phyloP scores from a whole-genome alignment of 768 basidiomycete species.

The Tylopilus rubrobrunneus region DNA sequence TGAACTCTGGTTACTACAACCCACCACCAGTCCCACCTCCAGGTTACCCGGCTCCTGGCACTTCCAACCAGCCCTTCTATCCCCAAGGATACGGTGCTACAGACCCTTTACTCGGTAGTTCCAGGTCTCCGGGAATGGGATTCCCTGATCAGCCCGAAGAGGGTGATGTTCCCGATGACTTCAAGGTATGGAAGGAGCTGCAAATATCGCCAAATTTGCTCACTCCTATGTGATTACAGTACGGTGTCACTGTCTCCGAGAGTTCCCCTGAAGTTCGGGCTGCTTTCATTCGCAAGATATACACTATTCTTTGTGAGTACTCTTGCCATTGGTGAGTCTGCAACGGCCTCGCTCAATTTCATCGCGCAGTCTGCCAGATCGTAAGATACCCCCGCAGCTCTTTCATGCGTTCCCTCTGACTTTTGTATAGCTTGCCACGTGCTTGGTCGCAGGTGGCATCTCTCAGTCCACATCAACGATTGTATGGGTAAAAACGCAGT shows the following conservation, averaged over 20 bases:
- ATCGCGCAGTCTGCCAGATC: slow-evolving; percentile 61
- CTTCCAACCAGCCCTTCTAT: slow-evolving; percentile 32
- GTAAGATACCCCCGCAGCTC: slow-evolving; percentile 36
- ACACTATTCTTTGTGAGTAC: slow-evolving; percentile 78
- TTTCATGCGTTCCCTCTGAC: not conserved
- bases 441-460: slow-evolving; percentile 69
- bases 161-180: slow-evolving; percentile 87
- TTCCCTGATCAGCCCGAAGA: slow-evolving; percentile 69
- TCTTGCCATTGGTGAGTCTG: not conserved
- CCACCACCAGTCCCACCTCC: slow-evolving; percentile 52
- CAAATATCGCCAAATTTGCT: not conserved
- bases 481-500: slow-evolving; percentile 72
- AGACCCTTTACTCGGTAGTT: slow-evolving; percentile 56
- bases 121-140: slow-evolving; percentile 44
- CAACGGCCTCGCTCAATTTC: not conserved
- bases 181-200: slow-evolving; percentile 60
- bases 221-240: slow-evolving; percentile 39
- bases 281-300: slow-evolving; percentile 90
- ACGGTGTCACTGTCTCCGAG: slow-evolving; percentile 77
- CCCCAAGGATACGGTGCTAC: slow-evolving; percentile 33
- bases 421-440: slow-evolving; percentile 57
- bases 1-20: slow-evolving; percentile 37
- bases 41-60: slow-evolving; percentile 23
- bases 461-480: slow-evolving; percentile 59
- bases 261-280: slow-evolving; percentile 74